These are phyloP conservation scores for Fusarium coicis DNA, from an alignment of 2,329 filamentous ascomycete species.

Conservation along the genomic window DNA sequence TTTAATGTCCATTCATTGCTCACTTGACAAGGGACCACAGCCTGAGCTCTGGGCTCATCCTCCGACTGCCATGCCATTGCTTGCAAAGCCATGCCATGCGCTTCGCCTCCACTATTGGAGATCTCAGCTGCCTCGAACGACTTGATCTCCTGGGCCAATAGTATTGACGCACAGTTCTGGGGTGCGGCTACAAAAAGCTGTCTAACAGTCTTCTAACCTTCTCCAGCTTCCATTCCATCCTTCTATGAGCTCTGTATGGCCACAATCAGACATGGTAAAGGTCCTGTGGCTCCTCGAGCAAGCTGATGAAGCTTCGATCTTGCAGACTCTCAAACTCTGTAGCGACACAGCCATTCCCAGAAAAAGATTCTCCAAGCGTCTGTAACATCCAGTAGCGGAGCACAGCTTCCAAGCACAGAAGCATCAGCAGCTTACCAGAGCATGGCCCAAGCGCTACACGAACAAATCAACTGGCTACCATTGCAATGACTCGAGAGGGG, in stretches of 20 bases:
- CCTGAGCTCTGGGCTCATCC: slow-evolving; percentile 28
- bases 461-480: slow-evolving; percentile 47
- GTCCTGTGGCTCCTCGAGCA: slow-evolving; percentile 19
- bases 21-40: slow-evolving; percentile 36
- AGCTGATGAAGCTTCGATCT: slow-evolving; percentile 36
- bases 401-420: slow-evolving; percentile 29
- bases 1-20: slow-evolving; percentile 23
- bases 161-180: slow-evolving; percentile 36
- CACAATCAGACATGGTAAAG: slow-evolving; percentile 6
- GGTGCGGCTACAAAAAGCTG: slow-evolving; percentile 42
- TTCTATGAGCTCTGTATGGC: slow-evolving; percentile 28
- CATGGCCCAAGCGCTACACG: slow-evolving; percentile 41
- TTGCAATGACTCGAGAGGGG: slow-evolving; percentile 47
- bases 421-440: slow-evolving; percentile 38
- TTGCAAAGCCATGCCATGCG: slow-evolving; percentile 14
- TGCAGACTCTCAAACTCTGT: slow-evolving; percentile 24
- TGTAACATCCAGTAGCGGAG: slow-evolving; percentile 21
- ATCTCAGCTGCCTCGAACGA: slow-evolving; percentile 46
- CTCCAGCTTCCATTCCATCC: slow-evolving; percentile 24
- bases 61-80: slow-evolving; percentile 23
- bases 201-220: slow-evolving; percentile 40
- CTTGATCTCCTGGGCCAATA: slow-evolving; percentile 42
- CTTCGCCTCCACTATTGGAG: slow-evolving; percentile 38
- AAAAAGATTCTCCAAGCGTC: slow-evolving; percentile 5
- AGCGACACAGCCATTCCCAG: slow-evolving; percentile 1